Evolutionary conservation across 106 monocot genomes (phyloP), one percentile per base, ranked within the genome.

Genomic region (Allium fistulosum): DNA sequence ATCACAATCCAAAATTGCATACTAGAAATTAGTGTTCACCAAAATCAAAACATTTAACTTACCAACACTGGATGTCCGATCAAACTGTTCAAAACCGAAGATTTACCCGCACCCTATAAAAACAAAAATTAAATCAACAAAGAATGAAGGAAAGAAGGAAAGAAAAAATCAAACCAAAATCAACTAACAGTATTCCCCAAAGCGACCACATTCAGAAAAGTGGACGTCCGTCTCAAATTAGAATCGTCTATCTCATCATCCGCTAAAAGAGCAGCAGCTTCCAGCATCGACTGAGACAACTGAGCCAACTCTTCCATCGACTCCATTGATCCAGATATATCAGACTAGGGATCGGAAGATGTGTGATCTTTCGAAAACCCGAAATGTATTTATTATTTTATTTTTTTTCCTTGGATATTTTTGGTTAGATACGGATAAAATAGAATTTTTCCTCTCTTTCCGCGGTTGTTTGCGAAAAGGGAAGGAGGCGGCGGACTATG

Each of bases 61-160:
- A 96, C 96, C 77, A 96, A 80, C n/a, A 96, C 92, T 17, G 96
- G 96, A 62, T 96, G 96, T 6, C 96, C 96, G 53, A 96, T 92
- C 76, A 96, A 76, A 67, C 96, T 96, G 71, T 96, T 96, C 80
- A 96, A 28, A 48, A 88, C 84, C 15, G 96, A 88, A 16, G 96
- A 96, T 81, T 96, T 96, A 8, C 96, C 96, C 53, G 96, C 86
- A 18, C 96, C 96, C 96, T 96, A 55, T 26, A 8, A 66, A 8
- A 49, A 27, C 53, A 68, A 0, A 10, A 37, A 53, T 11, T 9
- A 53, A 56, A 68, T 37, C 28, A 55, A 68, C 15, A 5, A 6
- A 45, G 18, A 49, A 22, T 11, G 7, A 22, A 22, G 22, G 22
- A 22, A 22, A 22, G 22, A 22, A 60, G n/a, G 3, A 64, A 16